These are phyloP conservation scores for Blastocystis sp. DNA, from an alignment of 352 stramenopile species.

Conservation along the genomic window DNA sequence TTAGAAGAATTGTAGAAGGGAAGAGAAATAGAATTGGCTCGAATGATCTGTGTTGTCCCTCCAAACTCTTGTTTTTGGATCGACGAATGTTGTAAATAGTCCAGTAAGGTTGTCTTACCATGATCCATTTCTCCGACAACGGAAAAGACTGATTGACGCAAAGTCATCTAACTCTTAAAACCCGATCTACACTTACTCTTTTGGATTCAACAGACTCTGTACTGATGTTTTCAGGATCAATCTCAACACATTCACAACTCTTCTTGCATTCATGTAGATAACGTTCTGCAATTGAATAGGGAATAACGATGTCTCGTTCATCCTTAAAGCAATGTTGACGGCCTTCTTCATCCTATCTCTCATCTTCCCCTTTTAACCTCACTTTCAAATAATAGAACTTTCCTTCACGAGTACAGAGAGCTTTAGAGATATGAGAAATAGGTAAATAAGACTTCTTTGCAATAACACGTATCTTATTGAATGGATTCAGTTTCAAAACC, in stretches of 20 bases:
- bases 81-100: constrained; percentile 27
- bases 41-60: constrained; percentile 51
- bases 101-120: constrained; percentile 46
- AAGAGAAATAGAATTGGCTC: neutral
- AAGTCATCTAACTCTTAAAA: neutral
- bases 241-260: constrained; percentile 3
- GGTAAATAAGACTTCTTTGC: constrained; percentile 19
- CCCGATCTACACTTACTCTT: neutral
- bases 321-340: neutral
- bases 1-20: neutral
- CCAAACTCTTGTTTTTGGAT: constrained; percentile 36
- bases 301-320: constrained; percentile 34
- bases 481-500: neutral
- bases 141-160: constrained; percentile 4
- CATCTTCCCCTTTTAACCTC: neutral
- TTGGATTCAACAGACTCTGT: neutral
- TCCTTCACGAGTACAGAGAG: constrained; percentile 22
- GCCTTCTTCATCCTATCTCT: constrained; percentile 42
- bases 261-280: constrained; percentile 41
- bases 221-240: constrained; percentile 19
- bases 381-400: constrained; percentile 16
- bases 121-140: constrained; percentile 64
- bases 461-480: constrained; percentile 8
- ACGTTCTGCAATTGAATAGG: neutral
- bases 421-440: constrained; percentile 37